Percentiles rank a stretch among this genome's conserved stretches.
Evolutionary conservation across 106 monocot species (phyloP).

Genomic region (Phalaenopsis aphrodite): DNA sequence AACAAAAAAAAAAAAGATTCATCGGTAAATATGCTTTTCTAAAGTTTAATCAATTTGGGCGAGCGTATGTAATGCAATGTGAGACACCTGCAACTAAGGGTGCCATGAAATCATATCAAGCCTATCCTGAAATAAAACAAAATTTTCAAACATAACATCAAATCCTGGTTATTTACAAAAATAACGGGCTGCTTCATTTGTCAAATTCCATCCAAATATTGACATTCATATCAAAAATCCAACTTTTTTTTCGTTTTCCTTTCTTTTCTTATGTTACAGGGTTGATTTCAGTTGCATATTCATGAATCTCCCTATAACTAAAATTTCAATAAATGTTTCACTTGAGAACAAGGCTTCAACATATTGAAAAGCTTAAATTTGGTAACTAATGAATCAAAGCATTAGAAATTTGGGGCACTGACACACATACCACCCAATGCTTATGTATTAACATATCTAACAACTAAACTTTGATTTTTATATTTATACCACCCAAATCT

Average conservation of each 20-base stretch:
- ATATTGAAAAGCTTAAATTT: neutral
- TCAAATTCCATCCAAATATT: neutral
- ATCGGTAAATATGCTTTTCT: conserved; percentile 1
- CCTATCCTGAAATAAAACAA: neutral
- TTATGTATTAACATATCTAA: too few relatives aligned
- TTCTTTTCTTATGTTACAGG: neutral
- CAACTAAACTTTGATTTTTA: too few relatives aligned
- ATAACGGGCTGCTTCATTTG: neutral
- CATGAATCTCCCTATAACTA: neutral
- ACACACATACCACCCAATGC: too few relatives aligned
- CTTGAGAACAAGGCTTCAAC: neutral
- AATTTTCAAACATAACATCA: neutral
- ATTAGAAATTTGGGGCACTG: neutral
- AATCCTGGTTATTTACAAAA: neutral
- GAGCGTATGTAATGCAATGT: neutral
- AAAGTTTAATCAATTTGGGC: neutral
- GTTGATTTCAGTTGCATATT: neutral
- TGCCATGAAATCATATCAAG: neutral
- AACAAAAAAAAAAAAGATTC: neutral
- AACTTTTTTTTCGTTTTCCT: neutral
- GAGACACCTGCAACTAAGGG: neutral
- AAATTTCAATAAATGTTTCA: neutral
- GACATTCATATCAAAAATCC: too few relatives aligned
- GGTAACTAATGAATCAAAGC: neutral
- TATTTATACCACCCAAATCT: too few relatives aligned